Base-by-base conservation (phyloP, 2,329 filamentous ascomycete genomes). In the Microdochium nivale region DNA sequence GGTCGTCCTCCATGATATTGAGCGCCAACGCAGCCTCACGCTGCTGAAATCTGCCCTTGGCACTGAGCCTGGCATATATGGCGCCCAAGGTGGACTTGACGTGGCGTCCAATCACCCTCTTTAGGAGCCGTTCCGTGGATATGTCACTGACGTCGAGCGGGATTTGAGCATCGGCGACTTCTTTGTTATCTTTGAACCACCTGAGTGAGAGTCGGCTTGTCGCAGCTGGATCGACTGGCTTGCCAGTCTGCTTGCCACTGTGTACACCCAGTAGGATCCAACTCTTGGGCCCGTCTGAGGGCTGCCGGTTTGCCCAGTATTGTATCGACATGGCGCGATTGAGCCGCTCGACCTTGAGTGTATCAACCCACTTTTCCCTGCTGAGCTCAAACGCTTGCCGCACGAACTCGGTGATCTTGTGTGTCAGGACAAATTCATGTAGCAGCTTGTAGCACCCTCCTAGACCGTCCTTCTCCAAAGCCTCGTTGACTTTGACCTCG, bases 251-350 rank as follows among this genome's bases (percentile, higher is more conserved):
- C 51, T 71, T 75, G 30, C 85, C 85, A 62, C 84, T 90, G 53
- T 83, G 78, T 33, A 96, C 80, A 10, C 90, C 91, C 49, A 99
- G 75, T 57, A 97, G 85, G 48, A 99, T 76, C 92, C 94, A 99
- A 65, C 84, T 95, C 72, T 95, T 96, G 16, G 80, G 76, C 1
- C 81, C 81, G 40, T 72, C 72, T 27, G 68, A 64, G 23, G 67
- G 62, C 52, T 78, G 76, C 59, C 84, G 81, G 49, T 80, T 78
- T 16, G 80, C 76, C 94, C 94, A 99, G 69, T 99, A 99, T 62
- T 96, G 91, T 32, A 99, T 80, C 10, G 90, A 83, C 53, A 99
- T 73, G 25, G 86, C 86, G 54, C 94, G 81, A 64, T 94, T 88
- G 35, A 96, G 75, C 25, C 84, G 77, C 64, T 96, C 89, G 16